Percentiles rank a stretch among this genome's conserved stretches.
Conservation (phyloP, 2,329 filamentous ascomycete genomes). For the Cercospora zeina region DNA sequence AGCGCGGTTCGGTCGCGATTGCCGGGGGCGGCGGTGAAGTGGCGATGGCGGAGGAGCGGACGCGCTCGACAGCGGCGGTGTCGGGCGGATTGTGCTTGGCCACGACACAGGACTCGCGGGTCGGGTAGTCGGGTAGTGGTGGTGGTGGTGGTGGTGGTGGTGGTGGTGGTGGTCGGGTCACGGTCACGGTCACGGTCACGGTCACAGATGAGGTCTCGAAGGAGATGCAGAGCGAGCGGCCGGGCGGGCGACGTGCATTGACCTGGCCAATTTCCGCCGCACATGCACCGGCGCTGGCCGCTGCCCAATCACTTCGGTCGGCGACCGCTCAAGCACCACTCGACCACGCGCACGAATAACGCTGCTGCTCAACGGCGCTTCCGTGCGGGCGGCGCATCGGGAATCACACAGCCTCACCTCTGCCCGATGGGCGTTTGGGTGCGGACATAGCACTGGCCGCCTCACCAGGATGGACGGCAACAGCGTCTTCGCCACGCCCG, state of each 20-base stretch:
- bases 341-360: not conserved
- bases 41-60: not conserved
- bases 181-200: slow-evolving; percentile 4
- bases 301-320: not conserved
- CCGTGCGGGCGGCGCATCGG: not conserved
- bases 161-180: slow-evolving; percentile 6
- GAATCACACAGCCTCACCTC: no score
- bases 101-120: not conserved
- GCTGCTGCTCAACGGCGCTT: not conserved
- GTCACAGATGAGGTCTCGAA: slow-evolving; percentile 9
- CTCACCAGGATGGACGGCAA: no score
- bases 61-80: not conserved
- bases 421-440: no score
- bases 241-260: slow-evolving; percentile 4
- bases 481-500: slow-evolving; percentile 1
- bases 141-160: no score
- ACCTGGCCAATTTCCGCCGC: slow-evolving; percentile 1
- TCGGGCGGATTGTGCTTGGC: not conserved
- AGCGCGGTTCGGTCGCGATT: slow-evolving; percentile 19
- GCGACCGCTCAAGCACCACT: not conserved
- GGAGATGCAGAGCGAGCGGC: slow-evolving; percentile 9
- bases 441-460: no score
- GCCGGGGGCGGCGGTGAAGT: slow-evolving; percentile 2
- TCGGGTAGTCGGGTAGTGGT: no score
- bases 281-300: slow-evolving; percentile 1